Evolutionary conservation across 2,329 filamentous ascomycete species (phyloP), one percentile per base, ranked within the genome.

Genomic region (Oidium heveae): DNA sequence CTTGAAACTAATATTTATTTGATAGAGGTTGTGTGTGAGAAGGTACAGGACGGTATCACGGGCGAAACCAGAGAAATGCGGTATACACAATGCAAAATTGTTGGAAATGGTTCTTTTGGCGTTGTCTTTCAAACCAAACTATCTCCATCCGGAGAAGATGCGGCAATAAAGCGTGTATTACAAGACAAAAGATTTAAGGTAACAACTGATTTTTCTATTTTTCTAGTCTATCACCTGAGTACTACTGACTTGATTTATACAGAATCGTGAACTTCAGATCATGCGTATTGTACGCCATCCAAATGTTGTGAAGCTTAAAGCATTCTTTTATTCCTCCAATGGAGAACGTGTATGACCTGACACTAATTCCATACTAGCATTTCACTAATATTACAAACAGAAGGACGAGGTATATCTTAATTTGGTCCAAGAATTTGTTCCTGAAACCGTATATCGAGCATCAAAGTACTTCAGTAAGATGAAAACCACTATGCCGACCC

Each of bases 161-260:
- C 91, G 54, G 91, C 91, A 67, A 98, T 98, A 75, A 98, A 98
- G 76, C 83, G 91, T 63, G 91, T 98, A 57, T 77, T 98, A 56
- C 91, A 98, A 67, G 91, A 98, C 75, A 98, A 98, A 76, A 81
- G 91, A 67, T 98, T 98, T 81, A 98, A 98, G 85, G 91, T 94
- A 67, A 64, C 68, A 63, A 58, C 54, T 2, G 3, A 8, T 18
- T 18, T 24, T 28, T 22, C 20, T 8, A 43, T 20, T 2, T 43
- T 43, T 20, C 39, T 12, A 13, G 37, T 13, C 13, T 41, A 41
- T 41, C 16, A 15, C 16, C 39, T 39, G 13, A 39, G 37, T 16
- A 39, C n/a, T 39, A 16, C 37, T 20, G 20, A 47, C 44, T 47
- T n/a, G 5, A 28, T 20, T 10, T 32, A 1, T 22, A 4, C 67